Base-by-base conservation (phyloP, 768 basidiomycete species). In the Pisolithus albus region DNA sequence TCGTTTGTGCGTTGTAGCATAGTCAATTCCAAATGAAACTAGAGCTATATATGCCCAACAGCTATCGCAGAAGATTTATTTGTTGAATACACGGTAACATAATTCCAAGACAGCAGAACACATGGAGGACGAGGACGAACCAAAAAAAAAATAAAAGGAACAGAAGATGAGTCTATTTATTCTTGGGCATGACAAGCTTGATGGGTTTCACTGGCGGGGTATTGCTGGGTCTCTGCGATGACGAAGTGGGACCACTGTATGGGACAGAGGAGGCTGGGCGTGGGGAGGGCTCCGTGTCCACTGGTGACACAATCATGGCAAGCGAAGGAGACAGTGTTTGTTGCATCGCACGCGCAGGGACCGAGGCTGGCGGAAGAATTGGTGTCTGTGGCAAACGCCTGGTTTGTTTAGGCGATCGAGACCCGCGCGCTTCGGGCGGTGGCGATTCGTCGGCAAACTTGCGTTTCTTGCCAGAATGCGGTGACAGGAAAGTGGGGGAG, bases 391-490 rank as follows among this genome's bases (percentile, higher is more conserved):
- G 68, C 39, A 68, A 56, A n/a, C 64, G 64, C 43, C 66, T 63
- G 9, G 46, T 8, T 32, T 64, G 66, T 58, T 68, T 68, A 13
- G 66, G 66, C 16, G 66, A 68, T 34, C 66, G 58, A 30, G 66
- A 62, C 0, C 57, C 62, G 1, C 50, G 6, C 18, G 38, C 15
- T 10, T 52, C 56, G 6, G 54, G 30, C 7, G 54, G 15, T 5
- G 66, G 66, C 10, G 66, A 63, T 52, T 70, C 66, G 26, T 70
- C 68, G 9, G 56, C 64, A 28, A 70, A 68, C 46, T 68, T 68
- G 10, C 66, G 66, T 50, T 68, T 68, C 61, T 68, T 68, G 8
- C 62, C 68, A 2, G 57, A 59, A 18, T 70, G 66, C 1, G 66
- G 66, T 3, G 66, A 68, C 1, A 48, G 15, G 64, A 50, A 46